Percentiles rank a stretch among this genome's conserved stretches.
Evolutionary conservation across 306 rosid species (phyloP).

Genomic region (Canavalia ensiformis): DNA sequence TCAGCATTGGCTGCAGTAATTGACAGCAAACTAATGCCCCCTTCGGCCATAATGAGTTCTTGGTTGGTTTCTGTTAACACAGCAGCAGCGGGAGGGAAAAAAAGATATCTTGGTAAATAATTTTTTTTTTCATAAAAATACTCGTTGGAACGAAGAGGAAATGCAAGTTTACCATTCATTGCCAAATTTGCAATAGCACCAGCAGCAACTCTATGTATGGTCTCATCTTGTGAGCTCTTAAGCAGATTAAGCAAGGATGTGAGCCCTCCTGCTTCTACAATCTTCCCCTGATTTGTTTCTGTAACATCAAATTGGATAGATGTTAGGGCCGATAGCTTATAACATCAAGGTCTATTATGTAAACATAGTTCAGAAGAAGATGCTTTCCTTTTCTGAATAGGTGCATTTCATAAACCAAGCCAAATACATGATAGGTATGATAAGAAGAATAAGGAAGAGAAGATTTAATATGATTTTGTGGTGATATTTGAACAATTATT

Average conservation of each 20-base stretch:
- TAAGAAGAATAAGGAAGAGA: conserved; percentile 7
- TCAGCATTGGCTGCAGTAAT: conserved; percentile 85
- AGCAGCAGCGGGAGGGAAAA: conserved; percentile 38
- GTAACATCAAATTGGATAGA: conserved; percentile 43
- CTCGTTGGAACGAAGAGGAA: conserved; percentile 20
- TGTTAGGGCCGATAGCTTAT: conserved; percentile 42
- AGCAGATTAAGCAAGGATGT: conserved; percentile 89
- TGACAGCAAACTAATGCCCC: conserved; percentile 89
- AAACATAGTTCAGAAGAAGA: conserved; percentile 36
- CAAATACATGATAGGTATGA: conserved; percentile 31
- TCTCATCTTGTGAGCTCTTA: conserved; percentile 85
- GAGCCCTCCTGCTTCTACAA: conserved; percentile 97
- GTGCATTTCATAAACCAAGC: conserved; percentile 38
- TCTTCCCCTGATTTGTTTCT: conserved; percentile 97
- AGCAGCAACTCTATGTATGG: conserved; percentile 98
- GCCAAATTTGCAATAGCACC: conserved; percentile 99
- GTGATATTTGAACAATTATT: conserved; percentile 25
- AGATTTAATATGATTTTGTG: conserved; percentile 24
- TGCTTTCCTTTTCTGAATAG: conserved; percentile 36
- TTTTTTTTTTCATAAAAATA: conserved; percentile 1
- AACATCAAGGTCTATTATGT: conserved; percentile 30
- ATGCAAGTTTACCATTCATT: conserved; percentile 79
- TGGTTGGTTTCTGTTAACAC: conserved; percentile 88
- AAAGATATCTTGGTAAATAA: conserved; percentile 32
- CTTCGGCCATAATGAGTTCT: conserved; percentile 97